phyloP scores from a whole-genome alignment of 306 rosid genomes.

The Acacia acuminata region DNA sequence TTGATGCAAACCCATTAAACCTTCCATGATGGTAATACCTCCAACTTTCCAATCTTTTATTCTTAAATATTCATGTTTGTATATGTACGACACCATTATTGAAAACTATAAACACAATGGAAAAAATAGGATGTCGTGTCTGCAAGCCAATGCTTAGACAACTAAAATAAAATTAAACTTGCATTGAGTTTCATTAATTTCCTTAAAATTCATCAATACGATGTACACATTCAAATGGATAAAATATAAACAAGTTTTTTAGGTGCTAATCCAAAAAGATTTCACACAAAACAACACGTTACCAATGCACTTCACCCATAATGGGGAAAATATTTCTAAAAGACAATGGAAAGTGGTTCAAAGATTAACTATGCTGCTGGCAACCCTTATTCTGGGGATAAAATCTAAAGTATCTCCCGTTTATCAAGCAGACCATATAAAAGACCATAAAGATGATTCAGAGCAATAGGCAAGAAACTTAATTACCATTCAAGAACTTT shows the following conservation, averaged over 20 bases:
- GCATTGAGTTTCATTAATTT: constrained; percentile 10
- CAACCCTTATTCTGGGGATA: not conserved
- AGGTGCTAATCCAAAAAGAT: not conserved
- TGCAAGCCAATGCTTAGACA: constrained; percentile 9
- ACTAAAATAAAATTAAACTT: not conserved
- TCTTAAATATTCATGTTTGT: not conserved
- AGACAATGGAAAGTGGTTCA: not conserved
- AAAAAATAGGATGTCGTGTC: not conserved
- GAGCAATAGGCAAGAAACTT: not conserved
- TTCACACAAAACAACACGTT: not conserved
- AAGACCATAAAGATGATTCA: not conserved
- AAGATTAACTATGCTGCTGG: constrained; percentile 8
- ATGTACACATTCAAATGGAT: constrained; percentile 8
- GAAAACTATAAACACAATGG: not conserved
- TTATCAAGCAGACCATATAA: not conserved
- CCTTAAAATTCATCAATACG: constrained; percentile 9
- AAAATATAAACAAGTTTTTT: not conserved
- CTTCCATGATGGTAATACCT: not conserved
- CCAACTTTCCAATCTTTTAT: not conserved
- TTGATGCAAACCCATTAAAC: not conserved
- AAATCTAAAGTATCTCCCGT: not conserved
- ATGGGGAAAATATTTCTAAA: not conserved
- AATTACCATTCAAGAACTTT: constrained; percentile 82
- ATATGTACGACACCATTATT: not conserved
- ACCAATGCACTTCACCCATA: not conserved